Percentiles rank a stretch among this genome's conserved stretches.
phyloP scores from a whole-genome alignment of 1,139 yeast genomes.

The Lodderomyces orthopsilosis region DNA sequence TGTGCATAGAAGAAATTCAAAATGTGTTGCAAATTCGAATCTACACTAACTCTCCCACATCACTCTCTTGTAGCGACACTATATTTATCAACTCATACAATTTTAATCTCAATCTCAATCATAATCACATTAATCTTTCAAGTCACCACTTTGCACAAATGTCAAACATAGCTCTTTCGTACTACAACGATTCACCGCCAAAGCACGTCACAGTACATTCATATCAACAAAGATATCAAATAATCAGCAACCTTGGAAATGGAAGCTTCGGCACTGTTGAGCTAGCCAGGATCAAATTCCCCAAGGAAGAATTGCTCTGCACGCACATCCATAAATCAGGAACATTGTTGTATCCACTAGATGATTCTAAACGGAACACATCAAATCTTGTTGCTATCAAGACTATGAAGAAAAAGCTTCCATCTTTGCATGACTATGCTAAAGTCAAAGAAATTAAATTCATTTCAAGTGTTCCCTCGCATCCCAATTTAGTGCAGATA shows the following conservation, averaged over 20 bases:
- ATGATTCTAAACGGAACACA: conserved; percentile 22
- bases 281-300: conserved; percentile 47
- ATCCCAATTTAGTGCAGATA: conserved; percentile 67
- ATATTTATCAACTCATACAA: not conserved
- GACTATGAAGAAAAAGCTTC: conserved; percentile 60
- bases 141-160: not conserved
- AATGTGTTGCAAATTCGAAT: not conserved
- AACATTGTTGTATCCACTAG: conserved; percentile 51
- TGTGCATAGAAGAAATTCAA: conserved; percentile 1
- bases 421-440: conserved; percentile 53
- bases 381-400: conserved; percentile 75
- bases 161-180: not conserved
- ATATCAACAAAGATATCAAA: conserved; percentile 44
- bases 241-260: conserved; percentile 57
- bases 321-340: conserved; percentile 21
- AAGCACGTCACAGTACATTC: conserved; percentile 37
- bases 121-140: not conserved
- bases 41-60: not conserved
- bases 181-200: conserved; percentile 18
- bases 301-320: conserved; percentile 15
- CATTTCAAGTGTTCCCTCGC: conserved; percentile 67
- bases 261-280: conserved; percentile 80
- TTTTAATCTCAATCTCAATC: not conserved
- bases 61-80: not conserved
- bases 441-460: conserved; percentile 74